These are phyloP conservation scores for Cercospora brassicicola DNA, from an alignment of 2,329 filamentous ascomycete genomes.

Conservation along the genomic window DNA sequence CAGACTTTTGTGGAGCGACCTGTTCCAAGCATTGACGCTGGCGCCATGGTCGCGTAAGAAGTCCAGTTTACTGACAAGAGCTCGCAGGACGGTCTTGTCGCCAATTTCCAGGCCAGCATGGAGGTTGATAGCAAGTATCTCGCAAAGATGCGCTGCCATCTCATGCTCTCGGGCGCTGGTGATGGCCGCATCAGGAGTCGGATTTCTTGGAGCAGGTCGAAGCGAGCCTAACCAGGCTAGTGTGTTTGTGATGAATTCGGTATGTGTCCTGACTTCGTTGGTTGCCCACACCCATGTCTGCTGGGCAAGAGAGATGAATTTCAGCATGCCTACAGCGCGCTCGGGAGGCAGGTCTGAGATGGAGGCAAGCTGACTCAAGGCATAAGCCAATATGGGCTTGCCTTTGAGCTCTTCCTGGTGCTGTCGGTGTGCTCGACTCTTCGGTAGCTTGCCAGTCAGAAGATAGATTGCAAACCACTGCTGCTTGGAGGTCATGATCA, in stretches of 20 bases:
- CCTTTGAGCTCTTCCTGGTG: slow-evolving; percentile 52
- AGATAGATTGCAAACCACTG: slow-evolving; percentile 96
- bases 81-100: slow-evolving; percentile 66
- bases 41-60: slow-evolving; percentile 81
- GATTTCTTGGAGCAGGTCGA: slow-evolving; percentile 47
- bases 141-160: slow-evolving; percentile 77
- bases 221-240: slow-evolving; percentile 67
- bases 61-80: slow-evolving; percentile 70
- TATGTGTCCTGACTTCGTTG: slow-evolving; percentile 72
- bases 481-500: slow-evolving; percentile 83
- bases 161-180: slow-evolving; percentile 45
- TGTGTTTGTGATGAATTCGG: slow-evolving; percentile 69
- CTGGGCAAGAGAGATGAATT: slow-evolving; percentile 84
- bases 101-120: slow-evolving; percentile 80
- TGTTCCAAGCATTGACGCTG: slow-evolving; percentile 78
- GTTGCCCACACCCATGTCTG: slow-evolving; percentile 97
- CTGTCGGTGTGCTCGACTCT: slow-evolving; percentile 60
- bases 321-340: slow-evolving; percentile 72
- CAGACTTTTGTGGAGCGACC: slow-evolving; percentile 81
- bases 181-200: slow-evolving; percentile 31
- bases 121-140: slow-evolving; percentile 86
- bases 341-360: slow-evolving; percentile 65
- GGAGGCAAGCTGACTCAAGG: slow-evolving; percentile 65
- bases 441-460: slow-evolving; percentile 82
- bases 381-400: slow-evolving; percentile 71